Evolutionary conservation across 148 eudicot species (phyloP).

Genomic region (Beta vulgaris): DNA sequence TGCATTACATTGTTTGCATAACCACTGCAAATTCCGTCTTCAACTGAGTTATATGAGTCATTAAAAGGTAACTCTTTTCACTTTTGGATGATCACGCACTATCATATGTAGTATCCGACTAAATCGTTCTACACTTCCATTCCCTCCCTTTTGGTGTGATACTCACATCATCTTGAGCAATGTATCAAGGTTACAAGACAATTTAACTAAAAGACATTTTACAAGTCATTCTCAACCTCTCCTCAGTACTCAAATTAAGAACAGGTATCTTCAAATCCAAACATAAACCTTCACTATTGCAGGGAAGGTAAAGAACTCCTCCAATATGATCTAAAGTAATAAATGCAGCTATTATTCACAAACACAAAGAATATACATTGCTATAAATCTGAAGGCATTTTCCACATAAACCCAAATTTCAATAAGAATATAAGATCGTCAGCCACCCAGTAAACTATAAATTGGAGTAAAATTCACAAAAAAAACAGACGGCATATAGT

Average conservation of each 20-base stretch:
- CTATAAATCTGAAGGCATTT: not conserved
- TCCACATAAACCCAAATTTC: not conserved
- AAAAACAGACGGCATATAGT: not conserved
- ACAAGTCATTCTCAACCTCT: not conserved
- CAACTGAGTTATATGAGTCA: not conserved
- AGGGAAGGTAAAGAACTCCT: not conserved
- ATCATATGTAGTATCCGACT: not conserved
- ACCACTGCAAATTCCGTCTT: not conserved
- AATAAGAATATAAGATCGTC: too few relatives aligned
- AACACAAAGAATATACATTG: not conserved
- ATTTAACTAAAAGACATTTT: not conserved
- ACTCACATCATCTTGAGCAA: too few relatives aligned
- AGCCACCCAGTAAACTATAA: not conserved
- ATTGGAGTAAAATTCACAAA: not conserved
- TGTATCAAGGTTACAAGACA: not conserved
- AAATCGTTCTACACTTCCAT: not conserved
- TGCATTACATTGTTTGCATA: not conserved
- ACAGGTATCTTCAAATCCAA: not conserved
- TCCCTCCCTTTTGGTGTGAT: not conserved
- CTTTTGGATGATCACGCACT: not conserved
- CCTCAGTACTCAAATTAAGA: not conserved
- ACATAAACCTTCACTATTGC: not conserved
- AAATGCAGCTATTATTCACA: not conserved
- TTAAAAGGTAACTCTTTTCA: not conserved
- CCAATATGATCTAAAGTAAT: not conserved